phyloP scores from a whole-genome alignment of 2,329 filamentous ascomycete genomes.

The Pyricularia pennisetigena region DNA sequence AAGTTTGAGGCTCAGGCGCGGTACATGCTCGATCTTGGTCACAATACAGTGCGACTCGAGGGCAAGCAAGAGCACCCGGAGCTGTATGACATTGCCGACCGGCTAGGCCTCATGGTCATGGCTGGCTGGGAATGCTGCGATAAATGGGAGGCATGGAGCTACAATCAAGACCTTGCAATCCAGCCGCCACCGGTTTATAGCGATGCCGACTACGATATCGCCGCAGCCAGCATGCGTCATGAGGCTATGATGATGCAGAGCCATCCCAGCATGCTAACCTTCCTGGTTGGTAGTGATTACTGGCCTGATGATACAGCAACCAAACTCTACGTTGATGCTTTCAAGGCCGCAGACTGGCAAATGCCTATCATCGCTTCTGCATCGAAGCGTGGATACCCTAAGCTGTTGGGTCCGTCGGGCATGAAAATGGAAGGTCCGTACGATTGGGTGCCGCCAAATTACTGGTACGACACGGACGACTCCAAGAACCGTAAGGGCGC shows the following conservation, averaged over 20 bases:
- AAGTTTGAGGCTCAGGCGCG: slow-evolving; percentile 38
- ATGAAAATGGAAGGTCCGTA: slow-evolving; percentile 61
- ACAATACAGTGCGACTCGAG: slow-evolving; percentile 54
- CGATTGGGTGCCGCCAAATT: slow-evolving; percentile 56
- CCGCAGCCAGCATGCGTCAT: slow-evolving; percentile 44
- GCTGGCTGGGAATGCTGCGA: slow-evolving; percentile 59
- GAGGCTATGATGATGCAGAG: slow-evolving; percentile 50
- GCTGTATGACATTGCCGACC: slow-evolving; percentile 48
- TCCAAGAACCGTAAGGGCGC: slow-evolving; percentile 34
- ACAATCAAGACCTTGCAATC: slow-evolving; percentile 41
- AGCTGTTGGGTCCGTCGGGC: slow-evolving; percentile 41
- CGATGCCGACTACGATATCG: slow-evolving; percentile 43
- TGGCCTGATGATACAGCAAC: slow-evolving; percentile 51
- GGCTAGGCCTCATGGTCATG: slow-evolving; percentile 50
- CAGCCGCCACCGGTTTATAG: slow-evolving; percentile 31
- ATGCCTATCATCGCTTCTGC: slow-evolving; percentile 48
- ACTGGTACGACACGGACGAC: slow-evolving; percentile 44
- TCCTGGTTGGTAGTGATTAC: slow-evolving; percentile 51
- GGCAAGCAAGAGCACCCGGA: slow-evolving; percentile 55
- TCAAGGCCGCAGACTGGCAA: slow-evolving; percentile 43
- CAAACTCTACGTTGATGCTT: slow-evolving; percentile 37
- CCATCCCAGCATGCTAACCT: slow-evolving; percentile 49
- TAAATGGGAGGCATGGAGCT: slow-evolving; percentile 56
- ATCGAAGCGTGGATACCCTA: slow-evolving; percentile 41
- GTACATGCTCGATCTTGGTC: slow-evolving; percentile 48